Conservation (phyloP, 2,329 filamentous ascomycete species). For the Cordyceps fumosorosea region DNA sequence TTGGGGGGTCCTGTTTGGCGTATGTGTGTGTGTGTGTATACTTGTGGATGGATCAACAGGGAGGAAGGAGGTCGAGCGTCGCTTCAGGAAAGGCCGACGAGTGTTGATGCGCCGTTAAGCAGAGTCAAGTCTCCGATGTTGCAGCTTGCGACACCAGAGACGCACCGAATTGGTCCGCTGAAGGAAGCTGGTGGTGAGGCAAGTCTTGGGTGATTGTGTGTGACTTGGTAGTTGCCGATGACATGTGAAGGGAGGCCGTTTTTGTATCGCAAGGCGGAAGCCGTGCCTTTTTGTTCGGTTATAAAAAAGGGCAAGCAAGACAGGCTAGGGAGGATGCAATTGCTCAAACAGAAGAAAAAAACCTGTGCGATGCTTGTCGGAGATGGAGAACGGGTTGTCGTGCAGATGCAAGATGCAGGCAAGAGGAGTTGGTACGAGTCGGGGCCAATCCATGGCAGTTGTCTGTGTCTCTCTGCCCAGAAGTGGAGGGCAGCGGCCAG, state of each 20-base stretch:
- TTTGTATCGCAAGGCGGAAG: not conserved
- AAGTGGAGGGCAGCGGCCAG: too few relatives aligned
- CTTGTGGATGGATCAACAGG: not conserved
- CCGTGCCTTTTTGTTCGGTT: not conserved
- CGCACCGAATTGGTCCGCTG: not conserved
- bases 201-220: not conserved
- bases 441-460: not conserved
- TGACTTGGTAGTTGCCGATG: not conserved
- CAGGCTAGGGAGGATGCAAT: not conserved
- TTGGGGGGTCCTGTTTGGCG: not conserved
- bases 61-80: not conserved
- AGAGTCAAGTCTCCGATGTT: not conserved
- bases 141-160: not conserved
- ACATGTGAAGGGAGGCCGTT: not conserved
- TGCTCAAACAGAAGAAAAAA: not conserved
- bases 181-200: not conserved
- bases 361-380: not conserved
- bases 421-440: constrained; percentile 8
- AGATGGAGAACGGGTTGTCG: constrained; percentile 1
- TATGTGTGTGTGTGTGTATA: not conserved
- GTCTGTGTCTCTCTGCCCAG: not conserved
- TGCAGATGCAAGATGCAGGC: constrained; percentile 12
- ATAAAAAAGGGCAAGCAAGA: not conserved
- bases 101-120: not conserved
- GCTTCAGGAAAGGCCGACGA: not conserved